Base-by-base conservation (phyloP, 768 basidiomycete genomes). In the Naganishia vishniacii region DNA sequence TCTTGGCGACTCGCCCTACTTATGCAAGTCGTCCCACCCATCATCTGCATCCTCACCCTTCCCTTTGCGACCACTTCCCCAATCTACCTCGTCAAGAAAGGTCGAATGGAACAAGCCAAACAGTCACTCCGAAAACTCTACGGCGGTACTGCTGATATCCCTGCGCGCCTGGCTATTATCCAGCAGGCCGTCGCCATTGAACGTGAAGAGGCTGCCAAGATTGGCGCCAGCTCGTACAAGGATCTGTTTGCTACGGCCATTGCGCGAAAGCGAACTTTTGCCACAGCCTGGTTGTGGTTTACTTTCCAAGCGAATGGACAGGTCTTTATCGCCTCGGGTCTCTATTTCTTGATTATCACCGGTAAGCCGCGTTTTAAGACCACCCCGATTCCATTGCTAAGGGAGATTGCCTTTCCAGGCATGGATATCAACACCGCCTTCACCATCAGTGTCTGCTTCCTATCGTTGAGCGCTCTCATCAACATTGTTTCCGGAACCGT, bases 1-100 rank as follows among this genome's bases (percentile, higher is more conserved):
- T 65, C 64, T 23, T 65, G 64, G 64, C 56, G 64, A 59, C 25
- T 65, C 31, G 64, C 59, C 15, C 56, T 65, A n/a, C 44, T 58
- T 28, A 65, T 65, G 45, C 64, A 65, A 51, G 23, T 62, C 18
- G 48, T 62, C 6, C 63, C 63, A 15, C 32, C 45, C 18, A 59
- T 64, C 32, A 59, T 51, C 37, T 56, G 53, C 18, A 44, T 64
- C 32, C 13, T 26, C 2, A 51, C 40, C 13, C 26, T 64, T 9
- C 49, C 53, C 7, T 64, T 64, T 29, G 63, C 53, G 25, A 51
- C 63, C 32, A 64, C 63, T 18, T 64, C 63, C 15, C 63, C 63
- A 7, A 51, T 64, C 26, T 59, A 25, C 53, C 46, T 64, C 34
- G 63, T 64, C 63, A 64, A 64, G 45, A 51, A 51, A 45, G 63